These are phyloP conservation scores for Magnaporthales sp. DNA, from an alignment of 2,329 filamentous ascomycete species.

Conservation along the genomic window DNA sequence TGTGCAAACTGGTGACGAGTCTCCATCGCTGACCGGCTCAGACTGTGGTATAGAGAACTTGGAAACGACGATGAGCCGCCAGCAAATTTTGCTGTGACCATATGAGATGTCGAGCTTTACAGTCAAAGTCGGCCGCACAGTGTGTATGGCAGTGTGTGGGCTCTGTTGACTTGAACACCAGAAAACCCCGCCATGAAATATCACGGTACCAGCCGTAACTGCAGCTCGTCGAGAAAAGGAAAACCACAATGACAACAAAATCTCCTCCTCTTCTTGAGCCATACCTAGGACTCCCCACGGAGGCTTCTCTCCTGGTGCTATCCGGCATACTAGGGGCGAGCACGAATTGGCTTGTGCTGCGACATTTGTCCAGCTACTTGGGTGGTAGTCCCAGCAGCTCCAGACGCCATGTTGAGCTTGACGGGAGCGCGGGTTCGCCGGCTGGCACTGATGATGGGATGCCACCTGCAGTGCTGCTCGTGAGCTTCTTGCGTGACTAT, in stretches of 20 bases:
- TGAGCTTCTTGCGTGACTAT: slow-evolving; percentile 74
- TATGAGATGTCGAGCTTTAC: not conserved
- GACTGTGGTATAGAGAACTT: not conserved
- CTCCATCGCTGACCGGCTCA: not conserved
- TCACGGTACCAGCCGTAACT: not conserved
- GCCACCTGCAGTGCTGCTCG: slow-evolving; percentile 52
- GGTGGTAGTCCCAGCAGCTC: not conserved
- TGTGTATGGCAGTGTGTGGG: not conserved
- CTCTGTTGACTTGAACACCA: not conserved
- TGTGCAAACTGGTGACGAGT: not conserved
- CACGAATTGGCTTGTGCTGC: slow-evolving; percentile 56
- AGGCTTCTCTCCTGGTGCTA: slow-evolving; percentile 54
- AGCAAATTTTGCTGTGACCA: not conserved
- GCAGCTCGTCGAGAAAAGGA: not conserved
- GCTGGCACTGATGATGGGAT: slow-evolving; percentile 23
- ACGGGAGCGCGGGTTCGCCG: slow-evolving; percentile 14
- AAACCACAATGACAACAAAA: slow-evolving; percentile 3
- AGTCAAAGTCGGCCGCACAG: not conserved
- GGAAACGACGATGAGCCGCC: not conserved
- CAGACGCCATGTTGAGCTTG: slow-evolving; percentile 5
- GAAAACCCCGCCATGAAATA: not conserved
- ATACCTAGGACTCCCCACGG: slow-evolving; percentile 49
- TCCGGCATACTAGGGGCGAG: slow-evolving; percentile 58
- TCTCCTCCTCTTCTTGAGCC: slow-evolving; percentile 56
- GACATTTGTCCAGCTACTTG: slow-evolving; percentile 32